These are phyloP conservation scores for Teratosphaeria pseudoeucalypti DNA, from an alignment of 2,329 filamentous ascomycete species.

Conservation along the genomic window DNA sequence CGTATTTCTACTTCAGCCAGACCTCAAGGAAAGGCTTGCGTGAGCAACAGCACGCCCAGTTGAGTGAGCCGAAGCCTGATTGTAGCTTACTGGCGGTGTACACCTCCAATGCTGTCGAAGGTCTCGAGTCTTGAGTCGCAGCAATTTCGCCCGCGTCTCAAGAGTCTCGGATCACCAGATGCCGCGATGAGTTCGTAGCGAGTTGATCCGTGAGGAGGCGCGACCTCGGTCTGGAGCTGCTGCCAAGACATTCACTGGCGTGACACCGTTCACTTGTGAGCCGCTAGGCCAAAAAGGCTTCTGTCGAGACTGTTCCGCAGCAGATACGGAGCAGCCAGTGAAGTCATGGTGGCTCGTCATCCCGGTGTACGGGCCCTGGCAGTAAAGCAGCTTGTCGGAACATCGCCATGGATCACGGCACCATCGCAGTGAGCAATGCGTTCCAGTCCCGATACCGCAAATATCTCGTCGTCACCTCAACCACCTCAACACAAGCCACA, in stretches of 20 bases:
- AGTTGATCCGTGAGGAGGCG: not conserved
- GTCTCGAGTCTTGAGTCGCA: too few relatives aligned
- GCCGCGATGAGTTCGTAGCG: too few relatives aligned
- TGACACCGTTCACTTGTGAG: not conserved
- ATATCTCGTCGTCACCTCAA: slow-evolving; percentile 30
- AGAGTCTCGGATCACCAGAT: not conserved
- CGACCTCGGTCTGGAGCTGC: not conserved
- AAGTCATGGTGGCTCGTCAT: too few relatives aligned
- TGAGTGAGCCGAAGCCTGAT: too few relatives aligned
- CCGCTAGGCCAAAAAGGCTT: not conserved
- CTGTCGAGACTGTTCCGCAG: not conserved
- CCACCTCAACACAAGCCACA: slow-evolving; percentile 81
- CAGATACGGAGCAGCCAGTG: too few relatives aligned
- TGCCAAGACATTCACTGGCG: not conserved
- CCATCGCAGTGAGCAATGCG: not conserved
- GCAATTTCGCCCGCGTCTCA: not conserved
- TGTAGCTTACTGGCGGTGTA: too few relatives aligned
- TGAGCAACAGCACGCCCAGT: too few relatives aligned
- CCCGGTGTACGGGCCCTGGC: too few relatives aligned
- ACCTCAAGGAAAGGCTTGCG: too few relatives aligned
- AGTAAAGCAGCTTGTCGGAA: not conserved
- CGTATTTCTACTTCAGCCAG: too few relatives aligned
- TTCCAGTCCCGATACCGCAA: not conserved
- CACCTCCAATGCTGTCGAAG: too few relatives aligned
- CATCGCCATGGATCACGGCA: not conserved